These are phyloP conservation scores for Mytilinidion resinicola DNA, from an alignment of 495 filamentous ascomycete species.

Conservation along the genomic window DNA sequence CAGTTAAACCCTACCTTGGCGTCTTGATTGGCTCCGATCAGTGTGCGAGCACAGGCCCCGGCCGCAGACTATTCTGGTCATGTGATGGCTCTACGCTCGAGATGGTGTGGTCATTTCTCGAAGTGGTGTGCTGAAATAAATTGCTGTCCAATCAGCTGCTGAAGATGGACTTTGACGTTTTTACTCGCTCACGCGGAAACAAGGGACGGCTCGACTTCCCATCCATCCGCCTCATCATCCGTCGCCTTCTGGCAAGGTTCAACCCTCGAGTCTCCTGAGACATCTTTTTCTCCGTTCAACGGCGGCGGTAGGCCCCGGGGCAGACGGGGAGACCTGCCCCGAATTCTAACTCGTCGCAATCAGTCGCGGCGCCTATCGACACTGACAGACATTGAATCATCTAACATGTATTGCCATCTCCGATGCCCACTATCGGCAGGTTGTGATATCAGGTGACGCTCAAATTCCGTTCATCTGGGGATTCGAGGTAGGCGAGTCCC, in stretches of 20 bases:
- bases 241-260: neutral
- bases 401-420: neutral
- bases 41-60: conserved; percentile 19
- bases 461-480: too few species aligned
- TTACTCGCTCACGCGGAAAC: neutral
- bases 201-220: conserved; percentile 1
- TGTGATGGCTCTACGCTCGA: conserved; percentile 16
- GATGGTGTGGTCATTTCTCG: conserved; percentile 4
- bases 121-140: conserved; percentile 3
- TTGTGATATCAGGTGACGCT: too few species aligned
- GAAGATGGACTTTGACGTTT: neutral
- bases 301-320: neutral
- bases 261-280: neutral
- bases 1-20: conserved; percentile 10
- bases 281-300: conserved; percentile 1
- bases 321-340: neutral
- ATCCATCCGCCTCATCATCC: neutral
- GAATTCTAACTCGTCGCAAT: neutral
- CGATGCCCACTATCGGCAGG: neutral
- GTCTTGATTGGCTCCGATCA: conserved; percentile 9
- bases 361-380: neutral
- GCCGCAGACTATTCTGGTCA: conserved; percentile 13
- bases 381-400: neutral
- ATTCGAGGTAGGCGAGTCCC: too few species aligned
- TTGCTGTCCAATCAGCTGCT: neutral